A percentile compares a stretch with the other conserved stretches of the same genome.
These are phyloP conservation scores for Metarhizium anisopliae DNA, from an alignment of 2,329 filamentous ascomycete genomes.

Conservation along the genomic window DNA sequence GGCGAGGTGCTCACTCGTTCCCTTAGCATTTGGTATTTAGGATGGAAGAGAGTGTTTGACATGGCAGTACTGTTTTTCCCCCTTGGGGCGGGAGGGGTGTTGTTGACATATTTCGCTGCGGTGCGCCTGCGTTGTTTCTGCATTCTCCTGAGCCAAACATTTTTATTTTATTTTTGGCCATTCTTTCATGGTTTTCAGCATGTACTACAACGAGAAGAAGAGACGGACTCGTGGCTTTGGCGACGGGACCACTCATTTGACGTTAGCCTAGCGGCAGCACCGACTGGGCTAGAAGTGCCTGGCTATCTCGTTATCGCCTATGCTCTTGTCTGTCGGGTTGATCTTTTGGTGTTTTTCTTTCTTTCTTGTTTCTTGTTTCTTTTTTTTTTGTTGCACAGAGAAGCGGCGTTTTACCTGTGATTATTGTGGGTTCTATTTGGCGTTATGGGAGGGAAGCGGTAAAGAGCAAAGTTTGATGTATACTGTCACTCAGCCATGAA, in stretches of 20 bases:
- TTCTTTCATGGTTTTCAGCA: neutral
- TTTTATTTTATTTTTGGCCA: neutral
- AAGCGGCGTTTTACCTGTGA: slow-evolving; percentile 14
- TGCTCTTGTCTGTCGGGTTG: neutral
- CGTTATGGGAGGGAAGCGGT: slow-evolving; percentile 19
- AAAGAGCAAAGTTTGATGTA: slow-evolving; percentile 22
- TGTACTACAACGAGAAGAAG: neutral
- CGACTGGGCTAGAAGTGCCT: neutral
- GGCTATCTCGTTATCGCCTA: neutral
- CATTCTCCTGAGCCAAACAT: neutral
- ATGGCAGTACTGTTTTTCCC: neutral
- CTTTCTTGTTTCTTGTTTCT: neutral
- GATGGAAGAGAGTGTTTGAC: neutral
- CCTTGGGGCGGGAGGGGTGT: too few species aligned
- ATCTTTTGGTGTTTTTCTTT: neutral
- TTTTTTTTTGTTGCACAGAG: slow-evolving; percentile 9
- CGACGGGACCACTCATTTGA: neutral
- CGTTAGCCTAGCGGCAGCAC: neutral
- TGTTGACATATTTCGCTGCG: too few species aligned
- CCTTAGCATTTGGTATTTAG: neutral
- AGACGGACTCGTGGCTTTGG: neutral
- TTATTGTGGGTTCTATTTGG: slow-evolving; percentile 16
- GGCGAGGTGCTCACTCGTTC: neutral
- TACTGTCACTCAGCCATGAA: slow-evolving; percentile 13
- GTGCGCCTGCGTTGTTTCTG: neutral